Evolutionary conservation across 345 rosid genomes (phyloP).

Genomic region (Syzygium jambos): DNA sequence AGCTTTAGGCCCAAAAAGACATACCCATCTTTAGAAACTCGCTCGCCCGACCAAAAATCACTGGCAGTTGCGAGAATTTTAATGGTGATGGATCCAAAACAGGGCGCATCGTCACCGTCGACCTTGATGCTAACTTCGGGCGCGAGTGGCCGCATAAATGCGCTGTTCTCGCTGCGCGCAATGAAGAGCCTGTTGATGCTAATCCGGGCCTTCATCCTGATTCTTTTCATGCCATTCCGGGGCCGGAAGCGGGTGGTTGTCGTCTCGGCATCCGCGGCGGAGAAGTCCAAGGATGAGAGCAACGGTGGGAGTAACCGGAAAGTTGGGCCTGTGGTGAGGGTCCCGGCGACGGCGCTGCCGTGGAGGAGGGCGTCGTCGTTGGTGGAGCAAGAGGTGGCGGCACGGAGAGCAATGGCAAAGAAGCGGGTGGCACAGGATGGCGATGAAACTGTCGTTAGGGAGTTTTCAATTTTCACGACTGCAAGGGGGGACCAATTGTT

Average conservation of each 20-base stretch:
- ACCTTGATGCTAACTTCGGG: conserved; percentile 69
- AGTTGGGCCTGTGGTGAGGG: conserved; percentile 11
- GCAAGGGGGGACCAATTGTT: conserved; percentile 63
- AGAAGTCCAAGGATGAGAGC: conserved; percentile 33
- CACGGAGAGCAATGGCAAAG: conserved; percentile 57
- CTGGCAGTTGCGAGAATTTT: background rate
- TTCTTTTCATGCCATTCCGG: conserved; percentile 54
- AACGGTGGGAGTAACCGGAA: conserved; percentile 12
- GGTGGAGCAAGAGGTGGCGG: conserved; percentile 57
- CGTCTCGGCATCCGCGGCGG: conserved; percentile 6
- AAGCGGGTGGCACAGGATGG: conserved; percentile 55
- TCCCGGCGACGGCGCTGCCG: conserved; percentile 34
- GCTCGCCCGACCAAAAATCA: background rate
- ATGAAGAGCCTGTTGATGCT: conserved; percentile 34
- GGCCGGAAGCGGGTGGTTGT: conserved; percentile 11
- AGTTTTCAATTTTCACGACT: conserved; percentile 36
- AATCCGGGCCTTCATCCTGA: conserved; percentile 36
- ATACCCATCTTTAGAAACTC: background rate
- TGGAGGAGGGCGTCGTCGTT: conserved; percentile 42
- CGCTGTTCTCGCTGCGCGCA: conserved; percentile 51
- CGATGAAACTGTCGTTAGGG: conserved; percentile 32
- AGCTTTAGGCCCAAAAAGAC: background rate
- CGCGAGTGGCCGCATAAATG: conserved; percentile 71
- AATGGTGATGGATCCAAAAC: conserved; percentile 30
- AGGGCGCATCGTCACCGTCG: conserved; percentile 19